Evolutionary conservation across 2,329 filamentous ascomycete genomes (phyloP), one percentile per base, ranked within the genome.

Genomic region (Paecilomyces fulvus): DNA sequence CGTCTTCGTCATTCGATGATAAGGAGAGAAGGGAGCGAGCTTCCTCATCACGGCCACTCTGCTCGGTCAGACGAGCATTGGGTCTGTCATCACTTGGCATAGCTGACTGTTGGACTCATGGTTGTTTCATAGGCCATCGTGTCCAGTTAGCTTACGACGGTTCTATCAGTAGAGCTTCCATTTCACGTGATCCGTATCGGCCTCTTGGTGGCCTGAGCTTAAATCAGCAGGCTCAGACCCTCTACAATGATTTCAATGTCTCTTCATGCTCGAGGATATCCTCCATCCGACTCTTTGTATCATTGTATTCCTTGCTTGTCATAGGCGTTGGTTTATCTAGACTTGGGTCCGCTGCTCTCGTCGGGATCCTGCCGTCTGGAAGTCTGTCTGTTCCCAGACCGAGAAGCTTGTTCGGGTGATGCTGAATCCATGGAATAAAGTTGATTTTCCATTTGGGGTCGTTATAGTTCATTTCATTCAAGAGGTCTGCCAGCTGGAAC

Each of bases 81-180:
- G 61, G 61, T 65, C 61, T 66, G 64, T 75, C 72, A 70, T 72
- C 72, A 65, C 65, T 66, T 63, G 69, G 68, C 73, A 76, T 76
- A 63, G 68, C 72, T 73, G 67, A 67, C 61, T 62, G 52, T 65
- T 60, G 60, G 43, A 58, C 51, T 62, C 56, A 64, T 63, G 59
- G 59, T 58, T 57, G 50, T 58, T 59, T 43, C 51, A 55, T 46
- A 55, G 55, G 57, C 50, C 64, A 52, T 53, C 43, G 57, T 60
- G 60, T 64, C 60, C 58, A 64, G 62, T 66, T 60, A 64, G 64
- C 58, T 58, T 56, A 53, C 59, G 56, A 43, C 43, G 33, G 33
- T 63, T 21, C 66, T 63, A 63, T 67, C 63, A 54, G 43, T 55
- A 55, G 50, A 30, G 52, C 21, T 46, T 25, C 48, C 20, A 66